phyloP scores from a whole-genome alignment of 2,329 filamentous ascomycete species.

The Knufia petricola region DNA sequence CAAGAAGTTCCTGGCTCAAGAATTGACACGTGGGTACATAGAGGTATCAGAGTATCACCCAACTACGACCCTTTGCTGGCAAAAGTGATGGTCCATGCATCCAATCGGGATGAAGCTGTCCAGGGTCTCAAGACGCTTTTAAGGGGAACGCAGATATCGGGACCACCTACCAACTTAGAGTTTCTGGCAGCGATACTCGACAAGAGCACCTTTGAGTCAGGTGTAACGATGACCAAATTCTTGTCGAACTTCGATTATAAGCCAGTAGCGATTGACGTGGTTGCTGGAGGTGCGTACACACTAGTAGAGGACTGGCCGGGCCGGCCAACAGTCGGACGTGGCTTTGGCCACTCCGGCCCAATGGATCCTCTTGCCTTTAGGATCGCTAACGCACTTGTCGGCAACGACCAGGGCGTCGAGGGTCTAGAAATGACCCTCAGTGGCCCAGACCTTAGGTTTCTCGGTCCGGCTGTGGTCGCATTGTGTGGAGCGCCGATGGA shows the following conservation, averaged over 20 bases:
- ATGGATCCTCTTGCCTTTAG: slow-evolving; percentile 53
- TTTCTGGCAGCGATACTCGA: slow-evolving; percentile 45
- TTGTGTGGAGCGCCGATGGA: slow-evolving; percentile 49
- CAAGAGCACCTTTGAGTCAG: slow-evolving; percentile 37
- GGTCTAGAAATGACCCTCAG: slow-evolving; percentile 51
- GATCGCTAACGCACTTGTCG: slow-evolving; percentile 51
- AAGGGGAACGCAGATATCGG: slow-evolving; percentile 38
- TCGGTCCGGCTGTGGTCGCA: slow-evolving; percentile 45
- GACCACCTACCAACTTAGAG: slow-evolving; percentile 49
- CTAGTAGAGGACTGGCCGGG: slow-evolving; percentile 51
- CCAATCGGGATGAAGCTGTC: slow-evolving; percentile 35
- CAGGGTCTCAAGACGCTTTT: slow-evolving; percentile 37
- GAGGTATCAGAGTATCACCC: slow-evolving; percentile 47
- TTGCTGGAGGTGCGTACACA: slow-evolving; percentile 48
- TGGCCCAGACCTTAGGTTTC: slow-evolving; percentile 50
- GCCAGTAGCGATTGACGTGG: slow-evolving; percentile 46
- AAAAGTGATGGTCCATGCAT: slow-evolving; percentile 48
- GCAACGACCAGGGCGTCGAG: slow-evolving; percentile 44
- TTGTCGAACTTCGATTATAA: slow-evolving; percentile 42
- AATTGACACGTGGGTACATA: slow-evolving; percentile 56
- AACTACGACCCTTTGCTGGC: slow-evolving; percentile 51
- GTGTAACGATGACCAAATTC: slow-evolving; percentile 49
- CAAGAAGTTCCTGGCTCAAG: slow-evolving; percentile 40
- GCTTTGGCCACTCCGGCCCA: slow-evolving; percentile 50
- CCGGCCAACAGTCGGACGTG: slow-evolving; percentile 46